Evolutionary conservation across 208 protist genomes (phyloP).

Genomic region (Vickermania ingenoplastis): DNA sequence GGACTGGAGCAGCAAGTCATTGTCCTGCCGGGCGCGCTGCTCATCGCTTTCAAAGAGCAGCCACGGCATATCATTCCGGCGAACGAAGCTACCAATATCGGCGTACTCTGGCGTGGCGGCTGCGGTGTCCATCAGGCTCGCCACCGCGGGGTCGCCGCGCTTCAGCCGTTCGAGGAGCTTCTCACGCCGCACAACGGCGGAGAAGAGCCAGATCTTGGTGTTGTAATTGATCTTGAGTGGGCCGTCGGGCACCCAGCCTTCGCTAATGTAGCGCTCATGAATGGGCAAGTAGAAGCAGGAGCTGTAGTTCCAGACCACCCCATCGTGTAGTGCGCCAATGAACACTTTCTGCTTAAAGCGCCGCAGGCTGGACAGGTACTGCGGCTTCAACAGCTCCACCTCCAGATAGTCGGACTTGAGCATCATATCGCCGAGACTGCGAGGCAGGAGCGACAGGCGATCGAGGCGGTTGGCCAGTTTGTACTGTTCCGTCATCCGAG

Average conservation of each 20-base stretch:
- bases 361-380: conserved; percentile 16
- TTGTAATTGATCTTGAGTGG: neutral
- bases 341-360: conserved; percentile 24
- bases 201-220: neutral
- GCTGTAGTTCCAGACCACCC: conserved; percentile 34
- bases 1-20: neutral
- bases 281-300: conserved; percentile 18
- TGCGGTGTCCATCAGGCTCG: neutral
- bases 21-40: neutral
- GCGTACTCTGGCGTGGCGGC: neutral
- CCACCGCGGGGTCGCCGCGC: neutral
- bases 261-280: neutral
- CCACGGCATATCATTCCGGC: neutral
- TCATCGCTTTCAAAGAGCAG: neutral
- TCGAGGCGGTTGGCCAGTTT: neutral
- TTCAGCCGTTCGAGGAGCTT: neutral
- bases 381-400: conserved; percentile 9
- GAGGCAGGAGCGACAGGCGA: neutral
- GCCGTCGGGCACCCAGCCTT: neutral
- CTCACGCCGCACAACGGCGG: neutral
- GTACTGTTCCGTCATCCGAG: neutral
- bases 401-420: conserved; percentile 5
- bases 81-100: neutral
- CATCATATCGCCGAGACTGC: neutral
- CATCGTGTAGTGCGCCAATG: conserved; percentile 22